A percentile compares a stretch with the other conserved stretches of the same genome.
These are phyloP conservation scores for Saturnispora hagleri DNA, from an alignment of 805 yeast genomes.

Conservation along the genomic window DNA sequence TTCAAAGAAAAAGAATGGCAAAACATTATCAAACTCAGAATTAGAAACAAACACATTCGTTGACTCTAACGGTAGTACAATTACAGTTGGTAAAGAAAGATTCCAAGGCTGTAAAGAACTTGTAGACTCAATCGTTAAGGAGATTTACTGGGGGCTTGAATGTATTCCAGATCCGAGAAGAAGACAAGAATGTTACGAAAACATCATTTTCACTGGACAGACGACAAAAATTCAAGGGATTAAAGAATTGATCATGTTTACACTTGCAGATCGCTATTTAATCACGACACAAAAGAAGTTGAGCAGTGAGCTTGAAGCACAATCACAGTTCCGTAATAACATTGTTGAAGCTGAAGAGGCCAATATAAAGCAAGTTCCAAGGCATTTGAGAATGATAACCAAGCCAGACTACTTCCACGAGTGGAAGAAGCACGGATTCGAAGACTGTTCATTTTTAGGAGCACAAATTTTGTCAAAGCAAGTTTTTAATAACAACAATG, in stretches of 20 bases:
- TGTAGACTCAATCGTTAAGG: constrained; percentile 43
- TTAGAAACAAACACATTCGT: constrained; percentile 62
- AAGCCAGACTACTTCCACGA: constrained; percentile 90
- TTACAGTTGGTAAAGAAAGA: constrained; percentile 82
- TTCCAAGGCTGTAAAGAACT: constrained; percentile 69
- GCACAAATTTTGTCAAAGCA: constrained; percentile 84
- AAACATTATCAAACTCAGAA: constrained; percentile 48
- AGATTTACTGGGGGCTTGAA: constrained; percentile 43
- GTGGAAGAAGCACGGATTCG: constrained; percentile 79
- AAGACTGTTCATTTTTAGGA: constrained; percentile 73
- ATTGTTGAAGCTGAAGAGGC: constrained; percentile 19
- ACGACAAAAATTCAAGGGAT: constrained; percentile 70
- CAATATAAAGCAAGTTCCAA: constrained; percentile 60
- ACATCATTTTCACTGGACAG: constrained; percentile 71
- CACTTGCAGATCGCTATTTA: constrained; percentile 30
- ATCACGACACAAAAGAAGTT: constrained; percentile 14
- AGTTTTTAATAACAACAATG: constrained; percentile 60
- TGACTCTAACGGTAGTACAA: constrained; percentile 45
- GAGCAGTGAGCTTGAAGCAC: constrained; percentile 7
- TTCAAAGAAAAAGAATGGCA: constrained; percentile 6
- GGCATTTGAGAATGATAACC: constrained; percentile 55
- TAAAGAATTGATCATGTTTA: constrained; percentile 54
- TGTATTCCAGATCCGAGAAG: constrained; percentile 52
- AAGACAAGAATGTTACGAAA: constrained; percentile 79
- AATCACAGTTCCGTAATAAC: constrained; percentile 26